Percentiles rank a stretch among this genome's conserved stretches.
phyloP scores from a whole-genome alignment of 495 filamentous ascomycete species.

The Neurospora discreta region DNA sequence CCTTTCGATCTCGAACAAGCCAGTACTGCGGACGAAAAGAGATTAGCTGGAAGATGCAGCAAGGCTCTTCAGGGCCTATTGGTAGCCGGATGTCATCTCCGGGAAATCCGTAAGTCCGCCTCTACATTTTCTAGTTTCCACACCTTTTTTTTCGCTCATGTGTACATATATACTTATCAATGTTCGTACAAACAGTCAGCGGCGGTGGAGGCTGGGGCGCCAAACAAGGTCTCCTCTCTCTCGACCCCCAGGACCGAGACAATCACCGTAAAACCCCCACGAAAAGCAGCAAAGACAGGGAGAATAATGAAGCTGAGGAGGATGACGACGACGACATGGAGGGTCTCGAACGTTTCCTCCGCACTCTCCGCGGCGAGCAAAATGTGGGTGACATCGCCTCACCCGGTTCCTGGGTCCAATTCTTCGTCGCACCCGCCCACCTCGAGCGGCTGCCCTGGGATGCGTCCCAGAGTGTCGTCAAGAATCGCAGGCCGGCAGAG shows the following conservation, averaged over 20 bases:
- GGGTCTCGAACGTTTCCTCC: slow-evolving; percentile 21
- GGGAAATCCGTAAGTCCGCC: slow-evolving; percentile 44
- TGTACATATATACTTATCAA: neutral
- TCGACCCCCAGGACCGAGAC: slow-evolving; percentile 51
- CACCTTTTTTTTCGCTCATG: neutral
- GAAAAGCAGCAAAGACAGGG: slow-evolving; percentile 10
- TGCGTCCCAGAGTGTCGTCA: neutral
- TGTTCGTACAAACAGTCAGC: slow-evolving; percentile 43
- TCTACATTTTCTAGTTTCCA: neutral
- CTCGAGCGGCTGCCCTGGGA: slow-evolving; percentile 7
- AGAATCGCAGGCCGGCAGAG: neutral
- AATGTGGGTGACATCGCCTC: slow-evolving; percentile 21
- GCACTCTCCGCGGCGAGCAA: slow-evolving; percentile 15
- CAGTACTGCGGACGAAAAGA: neutral
- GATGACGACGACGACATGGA: slow-evolving; percentile 16
- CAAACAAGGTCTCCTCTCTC: slow-evolving; percentile 71
- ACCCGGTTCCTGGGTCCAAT: slow-evolving; percentile 38
- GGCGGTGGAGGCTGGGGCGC: slow-evolving; percentile 87
- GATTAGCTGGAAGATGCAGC: neutral
- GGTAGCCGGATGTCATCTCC: slow-evolving; percentile 42
- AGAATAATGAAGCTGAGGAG: slow-evolving; percentile 19
- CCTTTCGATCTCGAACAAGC: neutral
- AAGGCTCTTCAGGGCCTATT: slow-evolving; percentile 1
- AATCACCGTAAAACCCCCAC: slow-evolving; percentile 7
- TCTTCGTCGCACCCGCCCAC: slow-evolving; percentile 27